Evolutionary conservation across 805 yeast species (phyloP), one percentile per base, ranked within the genome.

Genomic region (Ogataea paraovalis): DNA sequence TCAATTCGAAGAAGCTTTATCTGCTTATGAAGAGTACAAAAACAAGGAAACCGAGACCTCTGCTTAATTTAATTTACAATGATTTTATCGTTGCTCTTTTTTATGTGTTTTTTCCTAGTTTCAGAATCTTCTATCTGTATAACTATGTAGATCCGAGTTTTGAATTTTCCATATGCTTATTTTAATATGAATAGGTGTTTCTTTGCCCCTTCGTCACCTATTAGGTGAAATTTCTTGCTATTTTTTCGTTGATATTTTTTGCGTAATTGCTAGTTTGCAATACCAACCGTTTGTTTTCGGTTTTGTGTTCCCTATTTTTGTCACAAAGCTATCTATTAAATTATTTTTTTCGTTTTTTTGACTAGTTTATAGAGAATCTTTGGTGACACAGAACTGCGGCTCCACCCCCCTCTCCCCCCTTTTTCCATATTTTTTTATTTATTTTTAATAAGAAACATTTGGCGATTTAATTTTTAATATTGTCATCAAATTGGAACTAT

Each of bases 1-100:
- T 70, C 96, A 90, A 71, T 89, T 92, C 67, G 85, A 85, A 62
- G 98, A 92, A 72, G 99, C 99, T 59, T 80, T 85, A 61, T 81
- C 85, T 72, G 97, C 97, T 66, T 92, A 88, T 74, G 90, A 88
- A 74, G 88, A 86, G 65, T 91, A 85, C 81, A 83, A 87, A 74
- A 83, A 83, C 64, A 71, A 73, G 54, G 70, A 76, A 55, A 69
- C 50, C 20, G 57, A 54, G 42, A 48, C 52, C 38, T 40, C 55
- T 34, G 56, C 59, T 48, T 51, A 49, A 45, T 33, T 48, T 34
- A 19, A 42, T 25, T 46, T 30, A 42, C 42, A 39, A 43, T 41
- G 30, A 39, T 39, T 32, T 41, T 45, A 38, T 40, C 36, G 45
- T 48, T 51, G 34, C 14, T 41, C 38, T 40, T 37, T 39, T 43